Evolutionary conservation across 106 monocot species (phyloP).

Genomic region (Allium sativum): DNA sequence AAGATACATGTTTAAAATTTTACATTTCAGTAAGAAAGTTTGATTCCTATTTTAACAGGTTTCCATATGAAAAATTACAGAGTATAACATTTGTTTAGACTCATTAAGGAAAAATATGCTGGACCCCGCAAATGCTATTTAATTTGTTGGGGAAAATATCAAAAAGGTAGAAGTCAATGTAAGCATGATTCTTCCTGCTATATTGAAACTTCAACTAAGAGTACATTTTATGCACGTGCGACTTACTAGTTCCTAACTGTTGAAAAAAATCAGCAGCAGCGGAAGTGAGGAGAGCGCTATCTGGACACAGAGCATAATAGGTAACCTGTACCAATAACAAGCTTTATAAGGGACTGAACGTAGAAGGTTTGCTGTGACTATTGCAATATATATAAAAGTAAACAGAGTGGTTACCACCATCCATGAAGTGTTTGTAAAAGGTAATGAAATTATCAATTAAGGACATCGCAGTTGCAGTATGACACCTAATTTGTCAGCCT

Average conservation of each 20-base stretch:
- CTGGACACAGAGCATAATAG: slow-evolving; percentile 76
- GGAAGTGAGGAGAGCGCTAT: slow-evolving; percentile 82
- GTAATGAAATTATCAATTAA: too few relatives aligned
- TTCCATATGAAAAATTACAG: too few relatives aligned
- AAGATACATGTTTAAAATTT: too few relatives aligned
- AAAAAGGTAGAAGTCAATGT: background rate
- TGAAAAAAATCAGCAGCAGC: slow-evolving; percentile 74
- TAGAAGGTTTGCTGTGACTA: too few relatives aligned
- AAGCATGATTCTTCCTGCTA: background rate
- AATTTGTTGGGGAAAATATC: too few relatives aligned
- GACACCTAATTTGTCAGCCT: too few relatives aligned
- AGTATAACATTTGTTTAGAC: too few relatives aligned
- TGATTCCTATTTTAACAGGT: too few relatives aligned
- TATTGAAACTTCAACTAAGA: background rate
- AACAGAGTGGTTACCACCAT: background rate
- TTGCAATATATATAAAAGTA: background rate
- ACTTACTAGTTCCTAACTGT: slow-evolving; percentile 79
- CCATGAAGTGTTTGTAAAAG: background rate
- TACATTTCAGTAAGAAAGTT: too few relatives aligned
- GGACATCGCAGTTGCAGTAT: too few relatives aligned
- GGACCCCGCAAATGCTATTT: too few relatives aligned
- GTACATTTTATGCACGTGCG: background rate
- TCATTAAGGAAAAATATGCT: too few relatives aligned
- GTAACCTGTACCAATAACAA: slow-evolving; percentile 43
- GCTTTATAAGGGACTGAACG: slow-evolving; percentile 1